Evolutionary conservation across 176 grass and related monocot genomes (phyloP).

Genomic region (Oryza glaberrima): DNA sequence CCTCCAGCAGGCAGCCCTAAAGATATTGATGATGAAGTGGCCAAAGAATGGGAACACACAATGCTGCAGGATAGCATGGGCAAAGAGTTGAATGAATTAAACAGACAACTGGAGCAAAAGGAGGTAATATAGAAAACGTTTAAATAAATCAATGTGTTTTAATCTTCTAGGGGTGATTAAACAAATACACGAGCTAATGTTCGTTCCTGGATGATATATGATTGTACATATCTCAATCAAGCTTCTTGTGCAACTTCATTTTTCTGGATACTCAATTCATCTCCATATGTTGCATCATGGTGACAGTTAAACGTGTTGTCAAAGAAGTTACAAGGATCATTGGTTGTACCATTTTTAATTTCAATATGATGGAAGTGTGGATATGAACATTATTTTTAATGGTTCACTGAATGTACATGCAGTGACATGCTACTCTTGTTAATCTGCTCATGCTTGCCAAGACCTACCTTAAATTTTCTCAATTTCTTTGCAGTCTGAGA

Average conservation of each 20-base stretch:
- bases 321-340: constrained; percentile 10
- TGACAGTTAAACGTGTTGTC: not conserved
- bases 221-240: not conserved
- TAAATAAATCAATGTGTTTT: constrained; percentile 27
- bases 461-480: constrained; percentile 25
- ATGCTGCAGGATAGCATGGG: constrained; percentile 92
- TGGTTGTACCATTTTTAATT: not conserved
- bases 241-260: not conserved
- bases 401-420: not conserved
- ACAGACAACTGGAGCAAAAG: constrained; percentile 89
- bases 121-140: constrained; percentile 56
- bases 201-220: constrained; percentile 14
- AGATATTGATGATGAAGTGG: constrained; percentile 91
- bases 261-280: constrained; percentile 1
- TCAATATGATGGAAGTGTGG: constrained; percentile 2
- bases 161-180: not conserved
- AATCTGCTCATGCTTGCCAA: constrained; percentile 7
- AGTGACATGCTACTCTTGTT: not conserved
- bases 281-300: constrained; percentile 4
- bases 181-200: constrained; percentile 17
- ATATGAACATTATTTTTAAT: not conserved
- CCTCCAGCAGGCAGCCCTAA: constrained; percentile 61
- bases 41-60: constrained; percentile 97
- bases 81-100: constrained; percentile 97
- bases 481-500: constrained; percentile 78